phyloP scores from a whole-genome alignment of 257 asterid genomes.

The Phtheirospermum japonicum region DNA sequence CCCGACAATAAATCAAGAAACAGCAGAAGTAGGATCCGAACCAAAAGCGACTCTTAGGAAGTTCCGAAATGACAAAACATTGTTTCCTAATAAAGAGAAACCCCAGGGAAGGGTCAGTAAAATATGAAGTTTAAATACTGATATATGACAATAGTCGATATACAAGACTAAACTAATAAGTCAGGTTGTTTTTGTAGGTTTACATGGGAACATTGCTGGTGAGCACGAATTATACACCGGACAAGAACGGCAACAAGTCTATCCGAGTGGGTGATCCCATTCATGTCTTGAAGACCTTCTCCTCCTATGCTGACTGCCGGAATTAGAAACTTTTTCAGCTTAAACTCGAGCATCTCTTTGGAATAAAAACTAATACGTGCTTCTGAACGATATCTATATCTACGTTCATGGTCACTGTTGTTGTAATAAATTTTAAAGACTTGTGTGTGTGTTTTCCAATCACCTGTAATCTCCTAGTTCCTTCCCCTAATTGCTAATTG shows the following conservation, averaged over 20 bases:
- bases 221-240: conserved; percentile 33
- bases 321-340: conserved; percentile 26
- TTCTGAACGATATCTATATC: neutral
- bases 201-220: conserved; percentile 37
- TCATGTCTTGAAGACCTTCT: conserved; percentile 30
- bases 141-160: neutral
- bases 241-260: conserved; percentile 2
- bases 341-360: neutral
- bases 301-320: conserved; percentile 33
- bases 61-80: conserved; percentile 48
- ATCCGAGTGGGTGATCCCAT: conserved; percentile 38
- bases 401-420: neutral
- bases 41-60: conserved; percentile 43
- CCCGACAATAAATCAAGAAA: conserved; percentile 61
- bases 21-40: conserved; percentile 40
- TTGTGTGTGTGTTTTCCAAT: neutral
- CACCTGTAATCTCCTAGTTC: neutral
- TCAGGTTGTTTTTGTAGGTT: conserved; percentile 27
- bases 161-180: neutral
- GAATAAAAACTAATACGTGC: neutral
- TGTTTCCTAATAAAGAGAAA: conserved; percentile 45
- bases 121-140: conserved; percentile 2
- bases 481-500: neutral
- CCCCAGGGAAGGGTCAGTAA: conserved; percentile 39
- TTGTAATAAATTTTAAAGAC: neutral